Percentiles rank a stretch among this genome's conserved stretches.
phyloP scores from a whole-genome alignment of 768 basidiomycete species.

The Floccularia luteovirens region DNA sequence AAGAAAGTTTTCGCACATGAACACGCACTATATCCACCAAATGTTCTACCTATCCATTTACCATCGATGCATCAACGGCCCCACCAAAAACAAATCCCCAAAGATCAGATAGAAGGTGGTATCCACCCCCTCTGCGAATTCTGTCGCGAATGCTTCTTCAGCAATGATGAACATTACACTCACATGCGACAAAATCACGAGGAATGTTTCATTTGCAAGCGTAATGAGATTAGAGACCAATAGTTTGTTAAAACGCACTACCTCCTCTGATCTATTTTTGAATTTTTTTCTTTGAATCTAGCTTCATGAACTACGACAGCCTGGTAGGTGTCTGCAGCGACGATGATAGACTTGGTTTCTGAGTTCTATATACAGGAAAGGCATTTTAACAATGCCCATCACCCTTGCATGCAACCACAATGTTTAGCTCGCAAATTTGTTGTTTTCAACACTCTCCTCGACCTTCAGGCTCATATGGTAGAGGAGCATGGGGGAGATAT shows the following conservation, averaged over 20 bases:
- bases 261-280: not conserved
- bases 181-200: conserved; percentile 95
- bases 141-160: conserved; percentile 88
- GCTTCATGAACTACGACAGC: conserved; percentile 74
- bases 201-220: conserved; percentile 93
- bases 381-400: conserved; percentile 72
- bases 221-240: conserved; percentile 70
- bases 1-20: conserved; percentile 98
- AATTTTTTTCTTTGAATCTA: conserved; percentile 22
- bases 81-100: conserved; percentile 25
- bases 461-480: conserved; percentile 89
- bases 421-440: conserved; percentile 91
- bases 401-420: conserved; percentile 62
- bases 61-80: conserved; percentile 54
- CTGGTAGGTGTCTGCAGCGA: conserved; percentile 38
- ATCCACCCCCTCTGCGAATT: conserved; percentile 80
- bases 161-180: conserved; percentile 86
- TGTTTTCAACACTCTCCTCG: conserved; percentile 82
- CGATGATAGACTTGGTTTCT: not conserved
- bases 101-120: conserved; percentile 62
- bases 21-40: conserved; percentile 73
- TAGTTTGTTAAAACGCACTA: conserved; percentile 54
- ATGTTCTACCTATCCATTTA: conserved; percentile 57
- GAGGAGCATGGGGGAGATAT: conserved; percentile 74
- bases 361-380: conserved; percentile 39